These are phyloP conservation scores for Plasmodium berghei DNA, from an alignment of 169 alveolate genomes.

Conservation along the genomic window DNA sequence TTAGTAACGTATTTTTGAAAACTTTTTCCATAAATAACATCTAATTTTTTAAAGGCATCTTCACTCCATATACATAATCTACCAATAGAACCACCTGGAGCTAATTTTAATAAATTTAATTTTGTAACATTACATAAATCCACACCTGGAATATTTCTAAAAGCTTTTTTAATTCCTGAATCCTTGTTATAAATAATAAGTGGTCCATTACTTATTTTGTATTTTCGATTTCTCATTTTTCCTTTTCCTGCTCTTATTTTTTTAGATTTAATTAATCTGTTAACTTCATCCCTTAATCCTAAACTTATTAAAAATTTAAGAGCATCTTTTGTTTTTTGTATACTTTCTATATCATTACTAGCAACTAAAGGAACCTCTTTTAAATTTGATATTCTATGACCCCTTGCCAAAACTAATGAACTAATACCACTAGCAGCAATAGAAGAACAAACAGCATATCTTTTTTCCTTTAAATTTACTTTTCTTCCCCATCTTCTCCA, in stretches of 20 bases:
- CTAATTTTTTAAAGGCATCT: constrained; percentile 95
- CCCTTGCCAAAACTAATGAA: constrained; percentile 98
- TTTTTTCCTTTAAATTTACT: constrained; percentile 95
- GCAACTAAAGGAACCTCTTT: constrained; percentile 98
- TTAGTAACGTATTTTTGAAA: constrained; percentile 18
- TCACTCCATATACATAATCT: constrained; percentile 97
- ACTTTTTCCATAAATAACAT: constrained; percentile 62
- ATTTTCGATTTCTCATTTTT: constrained; percentile 96
- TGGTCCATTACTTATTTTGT: constrained; percentile 96
- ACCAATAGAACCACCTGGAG: constrained; percentile 99
- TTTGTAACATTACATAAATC: constrained; percentile 96
- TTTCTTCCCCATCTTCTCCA: constrained; percentile 99
- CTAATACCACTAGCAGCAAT: constrained; percentile 98
- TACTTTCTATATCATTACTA: constrained; percentile 87
- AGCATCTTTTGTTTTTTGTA: constrained; percentile 94
- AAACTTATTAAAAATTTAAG: constrained; percentile 87
- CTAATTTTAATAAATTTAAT: constrained; percentile 96
- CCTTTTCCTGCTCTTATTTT: constrained; percentile 96
- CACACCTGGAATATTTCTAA: constrained; percentile 98
- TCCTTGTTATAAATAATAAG: constrained; percentile 95
- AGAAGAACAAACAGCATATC: constrained; percentile 99
- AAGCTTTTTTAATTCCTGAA: constrained; percentile 94
- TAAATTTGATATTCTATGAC: constrained; percentile 95
- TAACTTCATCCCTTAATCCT: constrained; percentile 94
- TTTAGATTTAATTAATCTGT: constrained; percentile 84